phyloP scores from a whole-genome alignment of 73 alveolate species.

The Effrenium voratum region DNA sequence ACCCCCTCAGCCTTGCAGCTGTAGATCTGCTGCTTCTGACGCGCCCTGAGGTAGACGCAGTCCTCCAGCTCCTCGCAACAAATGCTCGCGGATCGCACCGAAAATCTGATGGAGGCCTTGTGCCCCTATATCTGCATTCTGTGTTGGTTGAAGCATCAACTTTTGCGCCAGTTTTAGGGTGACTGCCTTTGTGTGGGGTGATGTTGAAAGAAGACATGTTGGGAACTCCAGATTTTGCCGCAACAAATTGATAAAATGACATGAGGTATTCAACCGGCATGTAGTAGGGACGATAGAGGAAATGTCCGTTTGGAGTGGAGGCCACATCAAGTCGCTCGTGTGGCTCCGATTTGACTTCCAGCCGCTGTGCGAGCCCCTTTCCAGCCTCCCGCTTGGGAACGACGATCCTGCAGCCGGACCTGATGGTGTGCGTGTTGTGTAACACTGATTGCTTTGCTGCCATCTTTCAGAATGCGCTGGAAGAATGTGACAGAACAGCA shows the following conservation, averaged over 20 bases:
- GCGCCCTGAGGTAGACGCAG: conserved; percentile 55
- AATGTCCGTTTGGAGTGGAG: not conserved
- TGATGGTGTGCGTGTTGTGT: not conserved
- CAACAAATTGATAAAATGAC: not conserved
- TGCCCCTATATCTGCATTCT: no score
- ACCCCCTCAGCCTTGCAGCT: conserved; percentile 60
- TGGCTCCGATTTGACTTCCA: no score
- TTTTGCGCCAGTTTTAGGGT: no score
- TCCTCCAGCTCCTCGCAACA: conserved; percentile 62
- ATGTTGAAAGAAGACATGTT: no score
- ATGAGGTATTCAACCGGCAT: not conserved
- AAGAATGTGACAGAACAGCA: not conserved
- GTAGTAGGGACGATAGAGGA: not conserved
- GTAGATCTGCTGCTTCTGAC: conserved; percentile 80
- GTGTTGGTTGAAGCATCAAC: no score
- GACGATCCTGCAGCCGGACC: conserved; percentile 79
- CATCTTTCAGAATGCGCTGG: not conserved
- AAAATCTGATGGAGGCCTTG: no score
- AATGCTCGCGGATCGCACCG: no score
- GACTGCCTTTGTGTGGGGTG: no score
- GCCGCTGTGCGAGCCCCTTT: not conserved
- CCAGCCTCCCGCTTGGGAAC: conserved; percentile 81
- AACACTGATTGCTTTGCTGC: not conserved
- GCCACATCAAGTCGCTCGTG: no score
- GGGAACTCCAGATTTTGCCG: not conserved